phyloP scores from a whole-genome alignment of 306 rosid species.

The Prunus mira region DNA sequence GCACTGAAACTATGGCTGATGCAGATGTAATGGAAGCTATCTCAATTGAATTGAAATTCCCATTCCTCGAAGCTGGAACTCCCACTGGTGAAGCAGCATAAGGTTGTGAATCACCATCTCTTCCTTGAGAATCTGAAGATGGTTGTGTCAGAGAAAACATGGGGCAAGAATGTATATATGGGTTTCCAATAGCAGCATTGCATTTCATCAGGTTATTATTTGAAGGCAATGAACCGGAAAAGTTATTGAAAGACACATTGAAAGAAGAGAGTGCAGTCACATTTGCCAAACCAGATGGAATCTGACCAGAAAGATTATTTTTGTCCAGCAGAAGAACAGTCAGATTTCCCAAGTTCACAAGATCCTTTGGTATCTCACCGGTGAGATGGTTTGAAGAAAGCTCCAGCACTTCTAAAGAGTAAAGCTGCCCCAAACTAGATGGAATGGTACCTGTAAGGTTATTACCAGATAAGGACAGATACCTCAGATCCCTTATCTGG shows the following conservation, averaged over 20 bases:
- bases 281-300: slow-evolving; percentile 79
- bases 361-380: slow-evolving; percentile 73
- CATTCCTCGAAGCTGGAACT: slow-evolving; percentile 17
- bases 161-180: slow-evolving; percentile 50
- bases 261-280: slow-evolving; percentile 59
- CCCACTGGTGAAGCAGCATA: slow-evolving; percentile 38
- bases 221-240: slow-evolving; percentile 76
- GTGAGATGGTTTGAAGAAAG: slow-evolving; percentile 66
- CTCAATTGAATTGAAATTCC: slow-evolving; percentile 68
- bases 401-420: slow-evolving; percentile 63
- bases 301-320: slow-evolving; percentile 76
- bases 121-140: slow-evolving; percentile 51
- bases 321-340: slow-evolving; percentile 63
- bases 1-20: slow-evolving; percentile 84
- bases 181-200: slow-evolving; percentile 79
- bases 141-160: slow-evolving; percentile 41
- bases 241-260: slow-evolving; percentile 86
- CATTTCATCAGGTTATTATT: slow-evolving; percentile 62
- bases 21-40: slow-evolving; percentile 96
- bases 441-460: slow-evolving; percentile 65
- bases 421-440: slow-evolving; percentile 55
- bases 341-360: slow-evolving; percentile 60
- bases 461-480: slow-evolving; percentile 72
- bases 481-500: slow-evolving; percentile 47
- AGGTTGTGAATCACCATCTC: slow-evolving; percentile 28